These are phyloP conservation scores for Metschnikowia gelsemii DNA, from an alignment of 805 yeast genomes.

Conservation along the genomic window DNA sequence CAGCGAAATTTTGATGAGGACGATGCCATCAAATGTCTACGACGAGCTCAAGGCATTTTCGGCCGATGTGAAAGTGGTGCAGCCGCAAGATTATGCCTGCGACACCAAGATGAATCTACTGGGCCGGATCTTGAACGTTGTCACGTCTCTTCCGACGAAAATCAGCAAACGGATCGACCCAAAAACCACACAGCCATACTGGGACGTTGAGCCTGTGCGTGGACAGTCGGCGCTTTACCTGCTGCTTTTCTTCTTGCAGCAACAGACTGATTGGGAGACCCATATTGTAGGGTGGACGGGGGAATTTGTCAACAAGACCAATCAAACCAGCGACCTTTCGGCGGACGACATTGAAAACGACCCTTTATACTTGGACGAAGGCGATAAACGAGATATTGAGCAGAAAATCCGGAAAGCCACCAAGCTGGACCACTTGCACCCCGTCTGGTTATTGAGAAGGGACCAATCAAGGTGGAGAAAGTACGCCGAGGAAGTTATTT, in stretches of 20 bases:
- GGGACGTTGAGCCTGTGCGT: conserved; percentile 63
- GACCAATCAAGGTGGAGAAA: conserved; percentile 83
- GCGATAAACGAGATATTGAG: conserved; percentile 55
- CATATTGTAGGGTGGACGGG: conserved; percentile 96
- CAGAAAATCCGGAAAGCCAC: conserved; percentile 45
- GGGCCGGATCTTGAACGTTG: conserved; percentile 67
- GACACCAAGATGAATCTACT: conserved; percentile 40
- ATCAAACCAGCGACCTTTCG: conserved; percentile 17
- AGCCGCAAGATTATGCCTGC: conserved; percentile 32
- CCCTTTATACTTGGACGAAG: conserved; percentile 57
- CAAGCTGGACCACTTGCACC: conserved; percentile 60
- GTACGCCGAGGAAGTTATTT: conserved; percentile 84
- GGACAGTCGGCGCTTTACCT: conserved; percentile 87
- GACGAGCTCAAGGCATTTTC: conserved; percentile 27
- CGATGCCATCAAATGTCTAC: conserved; percentile 18
- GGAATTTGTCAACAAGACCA: conserved; percentile 52
- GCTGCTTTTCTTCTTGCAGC: conserved; percentile 61
- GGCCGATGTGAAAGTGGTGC: conserved; percentile 20
- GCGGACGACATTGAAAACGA: conserved; percentile 46
- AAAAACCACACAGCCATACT: conserved; percentile 35
- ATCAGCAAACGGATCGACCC: conserved; percentile 43
- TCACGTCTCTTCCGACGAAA: conserved; percentile 67
- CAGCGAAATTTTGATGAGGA: too few species aligned
- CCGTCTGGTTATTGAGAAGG: conserved; percentile 82
- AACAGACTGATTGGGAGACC: conserved; percentile 79